Conservation (phyloP, 2,329 filamentous ascomycete genomes). For the Westerdykella ornata region DNA sequence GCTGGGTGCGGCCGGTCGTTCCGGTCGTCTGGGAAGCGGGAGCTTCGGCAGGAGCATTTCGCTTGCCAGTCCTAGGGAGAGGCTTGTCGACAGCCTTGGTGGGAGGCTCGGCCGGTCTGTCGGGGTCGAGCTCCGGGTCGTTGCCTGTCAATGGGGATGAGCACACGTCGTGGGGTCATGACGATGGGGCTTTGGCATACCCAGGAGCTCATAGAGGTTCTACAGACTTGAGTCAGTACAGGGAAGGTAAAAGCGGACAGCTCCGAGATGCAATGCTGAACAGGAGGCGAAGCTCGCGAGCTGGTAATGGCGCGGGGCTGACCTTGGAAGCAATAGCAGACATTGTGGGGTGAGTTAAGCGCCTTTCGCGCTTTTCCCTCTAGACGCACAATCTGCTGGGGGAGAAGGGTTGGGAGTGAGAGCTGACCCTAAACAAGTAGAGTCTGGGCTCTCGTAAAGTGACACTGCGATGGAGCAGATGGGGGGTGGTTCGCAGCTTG, state of each 20-base stretch:
- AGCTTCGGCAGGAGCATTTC: conserved; percentile 72
- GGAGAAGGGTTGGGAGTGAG: conserved; percentile 24
- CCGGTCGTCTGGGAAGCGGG: conserved; percentile 42
- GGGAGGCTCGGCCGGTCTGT: conserved; percentile 69
- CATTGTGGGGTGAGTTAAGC: conserved; percentile 37
- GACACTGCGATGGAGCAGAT: conserved; percentile 19
- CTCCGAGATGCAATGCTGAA: conserved; percentile 1
- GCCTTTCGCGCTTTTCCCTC: conserved; percentile 42
- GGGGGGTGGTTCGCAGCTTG: conserved; percentile 9
- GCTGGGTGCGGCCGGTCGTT: conserved; percentile 30
- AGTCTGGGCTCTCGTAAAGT: conserved; percentile 35
- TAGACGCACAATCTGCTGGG: conserved; percentile 39
- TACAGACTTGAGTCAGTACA: conserved; percentile 45
- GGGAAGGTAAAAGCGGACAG: background rate
- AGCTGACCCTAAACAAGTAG: conserved; percentile 36
- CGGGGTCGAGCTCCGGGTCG: conserved; percentile 63
- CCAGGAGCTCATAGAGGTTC: conserved; percentile 98
- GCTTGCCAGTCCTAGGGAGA: conserved; percentile 70
- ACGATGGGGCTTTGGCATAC: conserved; percentile 49
- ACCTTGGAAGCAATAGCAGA: conserved; percentile 41
- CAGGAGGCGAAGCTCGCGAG: background rate
- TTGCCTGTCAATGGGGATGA: conserved; percentile 50
- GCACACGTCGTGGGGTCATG: conserved; percentile 10
- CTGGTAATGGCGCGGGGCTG: conserved; percentile 17
- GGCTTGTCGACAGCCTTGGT: conserved; percentile 87